Base-by-base conservation (phyloP, 1,284 basidiomycete genomes). In the Polyporus tsugae region DNA sequence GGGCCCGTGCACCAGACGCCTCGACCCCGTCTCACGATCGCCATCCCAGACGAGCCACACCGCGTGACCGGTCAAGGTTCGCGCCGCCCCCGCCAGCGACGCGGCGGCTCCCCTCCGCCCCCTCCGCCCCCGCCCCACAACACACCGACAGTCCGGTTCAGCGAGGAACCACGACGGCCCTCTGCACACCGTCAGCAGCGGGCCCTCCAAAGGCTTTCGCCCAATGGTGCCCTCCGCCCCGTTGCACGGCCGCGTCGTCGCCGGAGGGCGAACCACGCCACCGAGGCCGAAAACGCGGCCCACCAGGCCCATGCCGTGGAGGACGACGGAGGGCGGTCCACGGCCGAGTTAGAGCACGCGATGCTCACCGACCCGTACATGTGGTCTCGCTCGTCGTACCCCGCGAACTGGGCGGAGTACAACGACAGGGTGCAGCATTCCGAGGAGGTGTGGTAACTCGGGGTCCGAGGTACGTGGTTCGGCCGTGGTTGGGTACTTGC, bases 211-310 rank as follows among this genome's bases (percentile, higher is more conserved):
- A 55, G 15, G 29, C 58, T 60, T 11, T 39, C 38, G 36, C n/a
- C 38, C 5, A 60, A 60, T n/a, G 58, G 58, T 4, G 38, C 58
- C 13, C n/a, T 60, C 10, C 58, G 58, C 6, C 38, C 58, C n/a
- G n/a, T 15, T 4, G 6, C 4, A 15, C 38, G 58, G 2, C 38
- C n/a, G 4, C 58, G 11, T 22, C n/a, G 58, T 15, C 38, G 58
- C 38, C 58, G 6, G 5, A 10, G 22, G 22, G 19, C n/a, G 0
- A 60, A 41, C 38, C 0, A n/a, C 13, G 22, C 17, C 6, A 5
- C 19, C 35, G 22, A 22, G 22, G 9, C 10, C 10, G n/a, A 49
- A 9, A 13, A 25, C 38, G 55, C 33, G 19, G 35, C n/a, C 58
- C n/a, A 33, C 17, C 15, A 7, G 19, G 22, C 2, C 10, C 38